Evolutionary conservation across 176 grass and related monocot species (phyloP), one percentile per base, ranked within the genome.

Genomic region (Hyparrhenia diplandra): DNA sequence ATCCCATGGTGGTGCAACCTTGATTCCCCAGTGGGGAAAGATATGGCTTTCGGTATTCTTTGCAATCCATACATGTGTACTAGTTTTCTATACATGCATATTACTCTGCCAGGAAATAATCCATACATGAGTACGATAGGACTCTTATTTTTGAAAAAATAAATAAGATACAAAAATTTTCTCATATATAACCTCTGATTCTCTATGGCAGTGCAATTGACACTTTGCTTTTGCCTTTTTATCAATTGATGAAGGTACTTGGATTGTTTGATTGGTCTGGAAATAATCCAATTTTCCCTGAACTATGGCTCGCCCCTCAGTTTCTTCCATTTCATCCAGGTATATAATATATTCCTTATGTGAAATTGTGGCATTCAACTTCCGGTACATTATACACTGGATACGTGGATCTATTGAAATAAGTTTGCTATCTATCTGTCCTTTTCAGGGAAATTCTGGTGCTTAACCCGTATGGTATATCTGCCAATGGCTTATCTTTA

Each of bases 401-500:
- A 47, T 17, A 5, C 37, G 7, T 40, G 37, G 37, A 40, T 40
- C 37, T 40, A 2, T 40, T 40, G 37, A 40, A 58, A 58, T 58
- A 58, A 24, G 54, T 58, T 24, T 58, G 21, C 37, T 40, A 1
- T 58, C 4, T 24, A 58, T 58, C n/a, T 58, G 4, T 58, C n/a
- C n/a, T 24, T 24, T 31, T 59, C 3, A 92, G 88, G 90, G 55
- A 87, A 88, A 54, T 88, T 95, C n/a, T 92, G 93, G 93, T 86
- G 82, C 32, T 27, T 90, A 6, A 66, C 59, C 4, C 79, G 90
- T 18, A 95, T 92, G 90, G 85, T 92, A 16, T 92, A 92, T 62
- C 31, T 95, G 10, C 90, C 93, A 14, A 95, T 95, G 85, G 91
- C 93, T 39, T 92, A 88, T 61, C 89, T 95, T 24, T 92, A 86